These are phyloP conservation scores for Waltergamsia citrina DNA, from an alignment of 2,329 filamentous ascomycete genomes.

Conservation along the genomic window DNA sequence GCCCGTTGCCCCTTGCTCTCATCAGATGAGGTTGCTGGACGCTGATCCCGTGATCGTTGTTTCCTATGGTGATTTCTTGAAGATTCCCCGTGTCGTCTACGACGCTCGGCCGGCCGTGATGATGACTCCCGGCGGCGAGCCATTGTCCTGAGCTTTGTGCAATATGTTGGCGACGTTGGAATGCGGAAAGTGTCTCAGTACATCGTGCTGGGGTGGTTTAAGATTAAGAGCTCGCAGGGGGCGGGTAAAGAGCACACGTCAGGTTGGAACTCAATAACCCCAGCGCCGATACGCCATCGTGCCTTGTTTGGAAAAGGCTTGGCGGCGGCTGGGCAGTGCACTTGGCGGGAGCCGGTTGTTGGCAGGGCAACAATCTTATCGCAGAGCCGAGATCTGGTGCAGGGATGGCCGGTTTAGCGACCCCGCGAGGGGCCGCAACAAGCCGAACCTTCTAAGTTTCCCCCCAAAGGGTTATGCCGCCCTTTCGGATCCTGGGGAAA, in stretches of 20 bases:
- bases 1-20: slow-evolving; percentile 19
- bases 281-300: neutral
- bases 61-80: slow-evolving; percentile 25
- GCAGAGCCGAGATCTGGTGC: neutral
- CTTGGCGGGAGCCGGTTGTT: slow-evolving; percentile 17
- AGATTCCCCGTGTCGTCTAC: slow-evolving; percentile 17
- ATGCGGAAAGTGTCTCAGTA: slow-evolving; percentile 1
- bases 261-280: no score
- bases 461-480: slow-evolving; percentile 4
- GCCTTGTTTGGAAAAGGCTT: slow-evolving; percentile 2
- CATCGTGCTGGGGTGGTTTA: neutral
- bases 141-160: slow-evolving; percentile 14
- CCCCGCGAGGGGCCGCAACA: slow-evolving; percentile 25
- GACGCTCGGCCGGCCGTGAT: slow-evolving; percentile 18
- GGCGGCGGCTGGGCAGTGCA: no score
- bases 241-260: no score
- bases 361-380: slow-evolving; percentile 31
- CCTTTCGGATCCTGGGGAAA: neutral
- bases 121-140: slow-evolving; percentile 21
- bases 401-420: slow-evolving; percentile 4
- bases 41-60: slow-evolving; percentile 18
- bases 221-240: no score
- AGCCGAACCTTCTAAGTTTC: slow-evolving; percentile 18
- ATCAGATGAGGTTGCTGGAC: slow-evolving; percentile 22
- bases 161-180: neutral